These are phyloP conservation scores for Diversispora epigaea DNA, from an alignment of 192 early-diverging fungal genomes.

Conservation along the genomic window DNA sequence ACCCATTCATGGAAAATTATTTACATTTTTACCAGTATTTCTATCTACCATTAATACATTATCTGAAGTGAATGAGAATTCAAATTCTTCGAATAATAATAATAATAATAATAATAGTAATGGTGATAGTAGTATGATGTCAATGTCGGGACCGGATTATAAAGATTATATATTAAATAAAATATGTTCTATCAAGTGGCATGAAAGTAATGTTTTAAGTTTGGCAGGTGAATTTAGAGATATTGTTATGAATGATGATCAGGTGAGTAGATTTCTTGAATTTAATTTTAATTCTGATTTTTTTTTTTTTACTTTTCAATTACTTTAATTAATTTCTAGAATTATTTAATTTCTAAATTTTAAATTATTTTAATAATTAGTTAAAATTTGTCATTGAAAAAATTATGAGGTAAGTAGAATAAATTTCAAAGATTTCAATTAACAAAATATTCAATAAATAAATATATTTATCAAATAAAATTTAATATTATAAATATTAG, in stretches of 20 bases:
- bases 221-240: constrained; percentile 39
- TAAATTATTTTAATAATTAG: background rate
- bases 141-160: constrained; percentile 38
- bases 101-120: too few species aligned
- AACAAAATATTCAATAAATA: background rate
- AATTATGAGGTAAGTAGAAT: constrained; percentile 41
- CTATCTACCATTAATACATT: constrained; percentile 34
- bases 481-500: constrained; percentile 27
- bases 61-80: constrained; percentile 6
- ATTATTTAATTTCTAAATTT: too few species aligned
- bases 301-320: background rate
- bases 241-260: constrained; percentile 38
- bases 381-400: constrained; percentile 29
- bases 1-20: constrained; percentile 37
- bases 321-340: too few species aligned
- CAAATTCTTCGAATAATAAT: background rate
- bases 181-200: constrained; percentile 41
- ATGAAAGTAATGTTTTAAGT: constrained; percentile 37
- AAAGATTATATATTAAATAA: constrained; percentile 39
- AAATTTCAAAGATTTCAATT: background rate
- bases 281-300: background rate
- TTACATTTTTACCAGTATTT: constrained; percentile 37
- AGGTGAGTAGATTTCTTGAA: constrained; percentile 32
- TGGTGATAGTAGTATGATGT: constrained; percentile 14
- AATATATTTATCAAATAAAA: background rate